Evolutionary conservation across 202 grass and related monocot genomes (phyloP).

Genomic region (Saccharum hybrid): DNA sequence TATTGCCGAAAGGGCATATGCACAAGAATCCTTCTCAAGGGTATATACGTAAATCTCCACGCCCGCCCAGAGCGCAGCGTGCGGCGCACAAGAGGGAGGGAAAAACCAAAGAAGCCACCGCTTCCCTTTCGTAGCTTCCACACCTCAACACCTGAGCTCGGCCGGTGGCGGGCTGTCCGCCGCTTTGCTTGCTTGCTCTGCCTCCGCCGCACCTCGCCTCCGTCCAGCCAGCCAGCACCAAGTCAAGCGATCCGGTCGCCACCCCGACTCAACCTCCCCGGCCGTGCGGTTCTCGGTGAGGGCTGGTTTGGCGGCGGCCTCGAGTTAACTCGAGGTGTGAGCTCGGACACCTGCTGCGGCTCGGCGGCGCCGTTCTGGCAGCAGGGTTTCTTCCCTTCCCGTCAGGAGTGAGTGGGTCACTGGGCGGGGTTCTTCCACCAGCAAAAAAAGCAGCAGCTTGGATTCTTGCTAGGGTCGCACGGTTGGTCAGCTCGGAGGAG

Average conservation of each 20-base stretch:
- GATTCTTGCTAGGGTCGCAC: neutral
- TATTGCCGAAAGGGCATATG: neutral
- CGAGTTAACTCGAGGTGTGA: conserved; percentile 32
- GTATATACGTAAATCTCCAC: neutral
- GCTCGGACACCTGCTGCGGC: conserved; percentile 6
- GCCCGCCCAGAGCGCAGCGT: neutral
- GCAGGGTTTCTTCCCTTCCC: neutral
- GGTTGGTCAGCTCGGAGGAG: conserved; percentile 39
- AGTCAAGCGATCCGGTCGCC: conserved; percentile 21
- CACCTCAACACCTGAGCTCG: conserved; percentile 31
- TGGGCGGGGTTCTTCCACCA: conserved; percentile 19
- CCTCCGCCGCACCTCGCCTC: neutral
- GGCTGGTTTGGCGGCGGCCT: conserved; percentile 11
- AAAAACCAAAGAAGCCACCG: neutral
- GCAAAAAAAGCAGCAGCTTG: neutral
- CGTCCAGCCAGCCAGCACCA: conserved; percentile 7
- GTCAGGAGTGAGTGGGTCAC: conserved; percentile 1
- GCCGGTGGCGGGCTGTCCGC: conserved; percentile 29
- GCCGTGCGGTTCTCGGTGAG: conserved; percentile 27
- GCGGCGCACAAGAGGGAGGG: neutral
- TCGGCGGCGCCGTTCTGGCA: neutral
- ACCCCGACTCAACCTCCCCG: conserved; percentile 6
- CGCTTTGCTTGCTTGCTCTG: conserved; percentile 26
- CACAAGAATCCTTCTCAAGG: neutral
- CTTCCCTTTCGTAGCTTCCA: conserved; percentile 6